Evolutionary conservation across 2,329 filamentous ascomycete genomes (phyloP).

Genomic region (Colletotrichum graminicola): DNA sequence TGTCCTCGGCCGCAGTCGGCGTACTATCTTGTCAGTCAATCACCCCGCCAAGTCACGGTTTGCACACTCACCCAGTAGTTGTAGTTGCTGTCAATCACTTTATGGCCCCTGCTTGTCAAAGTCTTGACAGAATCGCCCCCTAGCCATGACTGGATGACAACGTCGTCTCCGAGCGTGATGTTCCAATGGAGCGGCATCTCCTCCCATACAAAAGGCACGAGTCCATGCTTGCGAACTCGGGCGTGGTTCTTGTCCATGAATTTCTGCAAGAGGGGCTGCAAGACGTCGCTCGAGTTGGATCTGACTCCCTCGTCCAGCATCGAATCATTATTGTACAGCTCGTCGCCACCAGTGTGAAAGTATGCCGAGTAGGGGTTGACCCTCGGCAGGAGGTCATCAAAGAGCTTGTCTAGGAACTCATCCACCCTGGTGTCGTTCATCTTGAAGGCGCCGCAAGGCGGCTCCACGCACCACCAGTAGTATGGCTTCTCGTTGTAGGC

Average conservation of each 20-base stretch:
- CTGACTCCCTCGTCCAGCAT: slow-evolving; percentile 78
- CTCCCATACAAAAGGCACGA: slow-evolving; percentile 88
- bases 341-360: slow-evolving; percentile 91
- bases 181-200: slow-evolving; percentile 87
- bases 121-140: slow-evolving; percentile 71
- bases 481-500: slow-evolving; percentile 71
- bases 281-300: slow-evolving; percentile 72
- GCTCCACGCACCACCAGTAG: slow-evolving; percentile 70
- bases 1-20: slow-evolving; percentile 86
- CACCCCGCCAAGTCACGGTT: background rate
- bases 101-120: slow-evolving; percentile 73
- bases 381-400: slow-evolving; percentile 82
- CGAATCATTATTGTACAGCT: slow-evolving; percentile 84
- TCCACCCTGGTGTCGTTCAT: slow-evolving; percentile 80
- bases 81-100: slow-evolving; percentile 81
- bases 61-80: slow-evolving; percentile 75
- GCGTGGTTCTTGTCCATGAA: slow-evolving; percentile 80
- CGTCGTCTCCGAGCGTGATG: slow-evolving; percentile 76
- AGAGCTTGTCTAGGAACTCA: slow-evolving; percentile 77
- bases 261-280: slow-evolving; percentile 81
- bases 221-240: slow-evolving; percentile 71
- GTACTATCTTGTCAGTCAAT: slow-evolving; percentile 63
- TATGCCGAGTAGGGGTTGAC: slow-evolving; percentile 76
- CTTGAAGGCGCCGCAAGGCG: slow-evolving; percentile 78
- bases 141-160: slow-evolving; percentile 85